Evolutionary conservation across 805 yeast genomes (phyloP).

Genomic region (Candida railenensis): DNA sequence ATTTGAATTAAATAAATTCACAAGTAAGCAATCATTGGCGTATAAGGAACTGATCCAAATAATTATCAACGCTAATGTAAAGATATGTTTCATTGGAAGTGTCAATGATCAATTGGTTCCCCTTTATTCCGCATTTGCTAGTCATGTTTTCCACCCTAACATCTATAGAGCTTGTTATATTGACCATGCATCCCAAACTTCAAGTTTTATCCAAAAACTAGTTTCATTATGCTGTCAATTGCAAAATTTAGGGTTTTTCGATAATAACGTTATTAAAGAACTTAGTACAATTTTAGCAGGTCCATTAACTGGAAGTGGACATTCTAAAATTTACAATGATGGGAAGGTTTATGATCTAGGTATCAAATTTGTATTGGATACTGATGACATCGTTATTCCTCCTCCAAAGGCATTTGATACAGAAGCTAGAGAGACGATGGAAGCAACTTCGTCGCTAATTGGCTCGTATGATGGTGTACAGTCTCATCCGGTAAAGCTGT

Average conservation of each 20-base stretch:
- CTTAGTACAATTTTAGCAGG: conserved; percentile 76
- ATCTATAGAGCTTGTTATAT: conserved; percentile 86
- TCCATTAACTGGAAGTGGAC: conserved; percentile 93
- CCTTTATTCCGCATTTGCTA: conserved; percentile 79
- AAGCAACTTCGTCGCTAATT: neutral
- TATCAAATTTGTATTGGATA: conserved; percentile 68
- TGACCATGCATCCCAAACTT: conserved; percentile 77
- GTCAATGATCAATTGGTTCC: conserved; percentile 95
- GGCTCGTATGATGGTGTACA: neutral
- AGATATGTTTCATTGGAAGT: conserved; percentile 81
- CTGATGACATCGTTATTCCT: conserved; percentile 57
- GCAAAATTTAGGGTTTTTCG: conserved; percentile 75
- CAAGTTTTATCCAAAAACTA: conserved; percentile 72
- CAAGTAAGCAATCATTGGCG: conserved; percentile 68
- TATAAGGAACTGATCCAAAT: conserved; percentile 66
- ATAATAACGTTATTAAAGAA: conserved; percentile 84
- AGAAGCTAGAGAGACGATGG: conserved; percentile 10
- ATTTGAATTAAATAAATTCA: conserved; percentile 81
- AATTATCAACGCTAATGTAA: conserved; percentile 68
- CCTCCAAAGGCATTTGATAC: conserved; percentile 10
- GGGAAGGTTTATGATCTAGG: conserved; percentile 82
- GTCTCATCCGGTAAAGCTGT: neutral
- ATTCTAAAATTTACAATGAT: conserved; percentile 84
- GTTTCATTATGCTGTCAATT: conserved; percentile 72
- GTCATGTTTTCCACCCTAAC: conserved; percentile 85